Conservation (phyloP, 495 filamentous ascomycete species). For the Pseudevernia furfuracea region DNA sequence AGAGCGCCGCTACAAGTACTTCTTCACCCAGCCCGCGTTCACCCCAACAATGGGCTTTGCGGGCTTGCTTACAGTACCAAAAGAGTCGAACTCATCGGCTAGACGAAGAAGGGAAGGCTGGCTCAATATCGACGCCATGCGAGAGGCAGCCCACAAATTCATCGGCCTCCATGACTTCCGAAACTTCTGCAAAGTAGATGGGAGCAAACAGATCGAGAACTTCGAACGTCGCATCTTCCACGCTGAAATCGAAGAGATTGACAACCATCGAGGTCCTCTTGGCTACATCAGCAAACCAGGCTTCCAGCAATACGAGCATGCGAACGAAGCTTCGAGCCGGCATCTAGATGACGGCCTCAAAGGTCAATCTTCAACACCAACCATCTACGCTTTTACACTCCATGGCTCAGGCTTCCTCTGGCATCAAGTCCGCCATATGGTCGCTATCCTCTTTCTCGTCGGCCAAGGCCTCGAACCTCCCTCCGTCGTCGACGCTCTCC, state of each 20-base stretch:
- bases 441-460: conserved; percentile 78
- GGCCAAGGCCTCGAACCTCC: conserved; percentile 81
- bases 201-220: conserved; percentile 73
- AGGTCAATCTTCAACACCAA: conserved; percentile 34
- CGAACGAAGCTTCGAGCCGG: conserved; percentile 17
- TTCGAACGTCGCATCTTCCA: conserved; percentile 71
- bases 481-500: conserved; percentile 58
- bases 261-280: conserved; percentile 35
- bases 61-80: conserved; percentile 25
- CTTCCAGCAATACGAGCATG: conserved; percentile 18
- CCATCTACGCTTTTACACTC: conserved; percentile 78
- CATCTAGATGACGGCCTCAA: neutral
- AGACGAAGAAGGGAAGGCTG: conserved; percentile 42
- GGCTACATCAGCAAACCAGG: conserved; percentile 10
- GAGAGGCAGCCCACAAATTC: conserved; percentile 64
- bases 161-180: conserved; percentile 88
- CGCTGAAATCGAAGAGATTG: conserved; percentile 63
- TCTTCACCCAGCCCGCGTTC: conserved; percentile 92
- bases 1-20: conserved; percentile 85
- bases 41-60: conserved; percentile 44
- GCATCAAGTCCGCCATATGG: conserved; percentile 95
- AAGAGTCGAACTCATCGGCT: neutral
- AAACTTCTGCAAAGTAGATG: conserved; percentile 91
- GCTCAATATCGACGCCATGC: conserved; percentile 83
- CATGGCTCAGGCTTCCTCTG: conserved; percentile 92